A percentile compares a stretch with the other conserved stretches of the same genome.
phyloP scores from a whole-genome alignment of 345 rosid species.

The Trapa incisa region DNA sequence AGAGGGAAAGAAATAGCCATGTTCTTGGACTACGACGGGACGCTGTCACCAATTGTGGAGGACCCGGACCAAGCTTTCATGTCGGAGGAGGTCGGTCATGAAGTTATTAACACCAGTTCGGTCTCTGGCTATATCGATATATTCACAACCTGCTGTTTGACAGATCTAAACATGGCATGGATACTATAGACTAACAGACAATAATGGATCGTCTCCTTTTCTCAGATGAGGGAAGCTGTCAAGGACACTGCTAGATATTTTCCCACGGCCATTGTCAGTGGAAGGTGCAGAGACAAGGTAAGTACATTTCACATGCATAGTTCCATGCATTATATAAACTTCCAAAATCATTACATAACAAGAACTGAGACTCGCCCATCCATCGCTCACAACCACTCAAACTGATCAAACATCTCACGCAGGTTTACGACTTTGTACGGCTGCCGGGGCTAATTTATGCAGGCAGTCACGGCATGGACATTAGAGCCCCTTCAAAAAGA shows the following conservation, averaged over 20 bases:
- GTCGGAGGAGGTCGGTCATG: constrained; percentile 47
- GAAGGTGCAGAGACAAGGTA: constrained; percentile 94
- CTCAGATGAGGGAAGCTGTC: constrained; percentile 74
- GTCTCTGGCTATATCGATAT: neutral
- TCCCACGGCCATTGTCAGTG: constrained; percentile 93
- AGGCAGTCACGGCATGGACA: constrained; percentile 99
- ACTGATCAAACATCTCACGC: constrained; percentile 4
- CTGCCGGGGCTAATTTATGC: constrained; percentile 78
- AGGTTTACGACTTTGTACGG: constrained; percentile 81
- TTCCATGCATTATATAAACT: neutral
- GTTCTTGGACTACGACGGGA: constrained; percentile 95
- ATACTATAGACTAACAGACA: too few species aligned
- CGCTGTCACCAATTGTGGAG: constrained; percentile 86
- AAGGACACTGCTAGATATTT: constrained; percentile 53
- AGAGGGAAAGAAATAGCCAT: constrained; percentile 72
- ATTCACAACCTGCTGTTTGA: neutral
- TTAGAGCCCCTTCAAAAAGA: constrained; percentile 59
- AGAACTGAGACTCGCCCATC: too few species aligned
- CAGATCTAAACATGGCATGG: too few species aligned
- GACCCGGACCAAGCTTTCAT: constrained; percentile 93
- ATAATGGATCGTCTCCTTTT: neutral
- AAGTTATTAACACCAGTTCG: neutral
- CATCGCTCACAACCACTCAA: constrained; percentile 44
- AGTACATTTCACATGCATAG: constrained; percentile 3
- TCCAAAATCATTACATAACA: neutral